These are phyloP conservation scores for Candida sojae DNA, from an alignment of 1,139 yeast genomes.

Conservation along the genomic window DNA sequence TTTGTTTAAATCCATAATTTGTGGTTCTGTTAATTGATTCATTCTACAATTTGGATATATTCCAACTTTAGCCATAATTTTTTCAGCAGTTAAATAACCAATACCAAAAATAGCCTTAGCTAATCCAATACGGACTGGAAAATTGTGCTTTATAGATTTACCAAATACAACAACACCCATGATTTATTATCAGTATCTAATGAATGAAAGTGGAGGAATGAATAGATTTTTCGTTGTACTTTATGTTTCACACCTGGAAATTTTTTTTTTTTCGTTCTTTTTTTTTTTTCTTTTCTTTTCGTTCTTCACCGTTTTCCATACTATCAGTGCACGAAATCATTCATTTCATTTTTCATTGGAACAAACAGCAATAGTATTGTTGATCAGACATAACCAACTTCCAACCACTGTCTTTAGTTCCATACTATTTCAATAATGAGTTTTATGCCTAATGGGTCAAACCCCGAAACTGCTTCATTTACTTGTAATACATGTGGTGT, in stretches of 20 bases:
- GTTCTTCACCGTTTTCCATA: background rate
- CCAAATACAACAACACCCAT: conserved; percentile 83
- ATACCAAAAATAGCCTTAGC: conserved; percentile 84
- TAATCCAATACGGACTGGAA: conserved; percentile 61
- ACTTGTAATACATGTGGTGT: conserved; percentile 91
- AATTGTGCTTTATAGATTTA: conserved; percentile 61
- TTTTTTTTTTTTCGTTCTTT: background rate
- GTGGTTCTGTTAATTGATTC: conserved; percentile 89
- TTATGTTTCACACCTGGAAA: background rate
- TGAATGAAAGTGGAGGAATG: background rate
- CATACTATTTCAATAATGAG: conserved; percentile 14
- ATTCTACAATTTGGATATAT: conserved; percentile 92
- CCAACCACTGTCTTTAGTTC: too few species aligned
- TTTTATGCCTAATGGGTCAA: conserved; percentile 34
- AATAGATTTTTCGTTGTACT: background rate
- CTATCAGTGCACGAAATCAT: too few species aligned
- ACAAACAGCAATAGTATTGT: too few species aligned
- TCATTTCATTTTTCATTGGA: too few species aligned
- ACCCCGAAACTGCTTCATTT: conserved; percentile 40
- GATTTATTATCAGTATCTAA: background rate
- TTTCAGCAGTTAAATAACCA: conserved; percentile 72
- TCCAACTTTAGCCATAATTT: conserved; percentile 84
- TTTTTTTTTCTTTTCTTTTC: background rate
- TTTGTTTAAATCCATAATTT: conserved; percentile 80
- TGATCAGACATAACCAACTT: too few species aligned